Evolutionary conservation across 2,329 filamentous ascomycete species (phyloP).

Genomic region (Botrytis aclada): DNA sequence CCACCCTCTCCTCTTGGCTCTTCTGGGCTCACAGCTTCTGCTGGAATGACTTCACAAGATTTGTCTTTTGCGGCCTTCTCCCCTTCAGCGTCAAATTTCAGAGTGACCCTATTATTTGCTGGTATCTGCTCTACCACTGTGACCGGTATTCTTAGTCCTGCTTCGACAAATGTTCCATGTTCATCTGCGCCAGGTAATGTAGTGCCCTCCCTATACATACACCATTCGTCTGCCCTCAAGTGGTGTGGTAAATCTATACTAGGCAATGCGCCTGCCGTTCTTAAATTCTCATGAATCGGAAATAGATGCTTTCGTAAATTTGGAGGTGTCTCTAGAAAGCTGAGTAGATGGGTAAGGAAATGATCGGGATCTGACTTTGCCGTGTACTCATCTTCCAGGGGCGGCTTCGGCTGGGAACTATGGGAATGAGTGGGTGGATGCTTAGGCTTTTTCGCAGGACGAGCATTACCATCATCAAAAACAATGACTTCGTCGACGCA

Average conservation of each 20-base stretch:
- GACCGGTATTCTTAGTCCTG: constrained; percentile 54
- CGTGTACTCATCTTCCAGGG: constrained; percentile 50
- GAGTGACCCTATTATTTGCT: constrained; percentile 68
- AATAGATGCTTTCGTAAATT: constrained; percentile 76
- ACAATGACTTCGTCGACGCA: constrained; percentile 80
- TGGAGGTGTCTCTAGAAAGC: constrained; percentile 80
- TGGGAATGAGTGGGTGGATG: constrained; percentile 25
- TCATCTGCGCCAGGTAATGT: constrained; percentile 49
- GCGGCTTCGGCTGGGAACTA: constrained; percentile 42
- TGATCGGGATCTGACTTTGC: constrained; percentile 72
- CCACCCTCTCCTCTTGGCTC: constrained; percentile 70
- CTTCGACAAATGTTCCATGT: constrained; percentile 53
- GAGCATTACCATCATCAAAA: constrained; percentile 65
- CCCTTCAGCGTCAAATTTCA: constrained; percentile 55
- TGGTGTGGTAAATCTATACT: constrained; percentile 85
- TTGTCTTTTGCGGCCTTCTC: constrained; percentile 40
- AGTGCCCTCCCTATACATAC: constrained; percentile 76
- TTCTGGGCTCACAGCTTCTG: constrained; percentile 63
- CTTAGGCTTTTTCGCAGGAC: constrained; percentile 31
- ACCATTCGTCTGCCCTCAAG: constrained; percentile 71
- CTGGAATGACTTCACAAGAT: constrained; percentile 36
- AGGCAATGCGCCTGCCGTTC: constrained; percentile 68
- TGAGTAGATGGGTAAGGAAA: constrained; percentile 75
- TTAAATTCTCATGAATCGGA: constrained; percentile 73
- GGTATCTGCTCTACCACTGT: constrained; percentile 51